Base-by-base conservation (phyloP, 352 stramenopile genomes). In the Phytopythium cucurbitacearum region DNA sequence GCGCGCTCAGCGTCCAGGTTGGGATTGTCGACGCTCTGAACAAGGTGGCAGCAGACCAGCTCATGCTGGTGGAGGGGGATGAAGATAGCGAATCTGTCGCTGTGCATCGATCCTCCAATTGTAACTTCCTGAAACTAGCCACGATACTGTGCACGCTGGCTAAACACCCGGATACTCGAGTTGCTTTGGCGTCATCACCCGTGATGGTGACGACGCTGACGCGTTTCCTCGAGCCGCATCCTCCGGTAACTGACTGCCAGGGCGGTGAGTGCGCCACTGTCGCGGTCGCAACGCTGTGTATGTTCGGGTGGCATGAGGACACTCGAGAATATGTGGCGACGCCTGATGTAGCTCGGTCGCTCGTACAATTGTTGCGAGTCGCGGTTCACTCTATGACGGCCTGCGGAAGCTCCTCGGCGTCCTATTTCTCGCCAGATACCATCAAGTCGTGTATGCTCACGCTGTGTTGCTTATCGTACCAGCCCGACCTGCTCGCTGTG, bases 221-320 rank as follows among this genome's bases (percentile, higher is more conserved):
- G 1, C 55, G 60, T 9, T 88, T 73, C 35, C 54, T 76, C 32
- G 50, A 57, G 13, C 60, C 55, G 1, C 66, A 77, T 21, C 28
- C 51, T 0, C 55, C 62, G n/a, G 64, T 57, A 41, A 34, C 32
- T 4, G 48, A 71, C 13, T 84, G 72, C 48, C 34, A 45, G 2
- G 43, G 53, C 7, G 60, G 53, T 0, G 60, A 67, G 11, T 82
- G 65, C 39, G 61, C 70, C 5, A 15, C 73, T 7, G 80, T 72
- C 33, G 76, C 69, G 5, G 64, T 75, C 7, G 69, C 77, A 0
- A 72, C 76, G 5, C 46, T 90, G 10, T 87, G 75, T 43, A 64
- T 71, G 21, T 48, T 92, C 10, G 67, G 65, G 7, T 92, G 81
- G 79, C 65, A 92, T 46, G 75, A 88, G n/a, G 48, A 61, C 7